phyloP scores from a whole-genome alignment of 148 eudicot genomes.

The Rhododendron ferrugineum region DNA sequence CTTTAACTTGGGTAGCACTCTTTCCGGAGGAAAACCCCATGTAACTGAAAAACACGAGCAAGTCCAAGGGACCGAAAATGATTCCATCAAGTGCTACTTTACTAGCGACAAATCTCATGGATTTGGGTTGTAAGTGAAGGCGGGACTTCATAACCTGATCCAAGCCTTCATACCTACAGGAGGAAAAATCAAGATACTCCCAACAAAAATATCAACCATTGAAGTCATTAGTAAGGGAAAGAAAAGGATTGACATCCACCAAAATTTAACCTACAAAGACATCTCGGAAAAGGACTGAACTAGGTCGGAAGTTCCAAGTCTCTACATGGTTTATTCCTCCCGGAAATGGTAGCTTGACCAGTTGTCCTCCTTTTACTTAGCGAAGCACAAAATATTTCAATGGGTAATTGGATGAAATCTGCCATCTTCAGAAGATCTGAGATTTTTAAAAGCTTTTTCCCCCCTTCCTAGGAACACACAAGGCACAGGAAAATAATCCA shows the following conservation, averaged over 20 bases:
- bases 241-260: background rate
- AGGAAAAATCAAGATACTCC: background rate
- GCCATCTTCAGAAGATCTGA: background rate
- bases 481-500: background rate
- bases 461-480: background rate
- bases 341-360: background rate
- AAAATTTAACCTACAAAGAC: background rate
- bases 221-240: background rate
- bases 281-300: background rate
- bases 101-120: conserved; percentile 67
- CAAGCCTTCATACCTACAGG: conserved; percentile 81
- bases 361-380: background rate
- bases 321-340: background rate
- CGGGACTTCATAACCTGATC: conserved; percentile 57
- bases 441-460: background rate
- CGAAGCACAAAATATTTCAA: background rate
- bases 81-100: conserved; percentile 87
- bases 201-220: background rate
- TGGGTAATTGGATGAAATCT: background rate
- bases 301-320: background rate
- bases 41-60: conserved; percentile 85
- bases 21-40: conserved; percentile 91
- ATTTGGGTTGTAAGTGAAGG: conserved; percentile 56
- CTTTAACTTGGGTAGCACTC: conserved; percentile 61
- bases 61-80: conserved; percentile 88